Evolutionary conservation across 192 early-diverging fungal genomes (phyloP).

Genomic region (Cetraspora pellucida): DNA sequence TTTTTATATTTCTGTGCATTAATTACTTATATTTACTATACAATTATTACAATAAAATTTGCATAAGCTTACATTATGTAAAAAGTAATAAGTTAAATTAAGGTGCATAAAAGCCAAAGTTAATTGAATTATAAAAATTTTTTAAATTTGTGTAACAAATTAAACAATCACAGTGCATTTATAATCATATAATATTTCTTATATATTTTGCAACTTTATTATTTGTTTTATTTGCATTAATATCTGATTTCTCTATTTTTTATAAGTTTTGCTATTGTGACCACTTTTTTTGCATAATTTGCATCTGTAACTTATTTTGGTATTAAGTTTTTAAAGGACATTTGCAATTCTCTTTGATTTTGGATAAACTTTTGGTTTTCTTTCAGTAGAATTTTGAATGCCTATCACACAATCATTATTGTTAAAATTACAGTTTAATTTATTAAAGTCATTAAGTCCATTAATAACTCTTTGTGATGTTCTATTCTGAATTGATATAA

Average conservation of each 20-base stretch:
- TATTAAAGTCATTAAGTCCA: not conserved
- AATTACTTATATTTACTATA: too few species aligned
- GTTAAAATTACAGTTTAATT: not conserved
- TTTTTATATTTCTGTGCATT: too few species aligned
- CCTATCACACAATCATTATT: not conserved
- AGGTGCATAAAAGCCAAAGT: too few species aligned
- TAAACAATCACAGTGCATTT: too few species aligned
- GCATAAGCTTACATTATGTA: too few species aligned
- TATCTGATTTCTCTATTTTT: not conserved
- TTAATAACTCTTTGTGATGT: not conserved
- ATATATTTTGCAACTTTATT: too few species aligned
- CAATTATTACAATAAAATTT: too few species aligned
- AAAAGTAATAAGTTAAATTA: too few species aligned
- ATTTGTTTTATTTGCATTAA: too few species aligned
- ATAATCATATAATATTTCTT: too few species aligned
- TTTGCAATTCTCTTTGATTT: not conserved
- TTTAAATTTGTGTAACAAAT: too few species aligned
- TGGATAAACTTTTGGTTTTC: not conserved
- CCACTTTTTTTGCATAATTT: not conserved
- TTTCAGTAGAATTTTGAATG: not conserved
- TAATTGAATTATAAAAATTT: too few species aligned
- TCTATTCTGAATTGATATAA: not conserved
- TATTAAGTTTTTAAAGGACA: not conserved
- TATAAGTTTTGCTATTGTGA: constrained; percentile 1
- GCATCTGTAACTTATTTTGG: not conserved